Evolutionary conservation across 345 rosid species (phyloP), one percentile per base, ranked within the genome.

Genomic region (Limnanthes douglasii): DNA sequence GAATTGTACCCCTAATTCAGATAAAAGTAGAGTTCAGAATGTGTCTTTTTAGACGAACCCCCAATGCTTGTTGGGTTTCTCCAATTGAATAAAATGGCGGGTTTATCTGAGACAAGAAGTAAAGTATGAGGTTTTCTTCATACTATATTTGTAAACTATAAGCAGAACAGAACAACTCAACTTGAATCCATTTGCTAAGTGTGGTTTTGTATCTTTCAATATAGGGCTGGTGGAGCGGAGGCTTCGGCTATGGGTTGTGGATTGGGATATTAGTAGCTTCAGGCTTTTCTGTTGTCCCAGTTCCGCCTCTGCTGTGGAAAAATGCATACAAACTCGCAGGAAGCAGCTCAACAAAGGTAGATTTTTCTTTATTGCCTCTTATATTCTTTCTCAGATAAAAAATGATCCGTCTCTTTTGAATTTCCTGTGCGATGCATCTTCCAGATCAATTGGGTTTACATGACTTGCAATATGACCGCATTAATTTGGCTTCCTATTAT

Each of bases 211-310:
- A 5, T 39, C 30, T 18, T 50, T 51, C 15, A 28, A 43, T 59
- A 43, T 33, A 83, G 95, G 95, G 97, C 34, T 83, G 97, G 95
- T 88, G 90, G 69, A 68, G 73, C 29, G 90, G 95, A 53, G 97
- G 93, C 51, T 88, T 78, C 53, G 78, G 75, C 14, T 88, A 73
- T 58, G 93, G 97, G 24, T 57, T 83, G 50, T 88, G 95, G 95
- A 69, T 88, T 24, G 95, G 97, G 41, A 51, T 66, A 53, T 70
- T 88, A 17, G 86, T 83, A 60, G 83, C 95, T 15, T 83, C 93
- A 0, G 90, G 97, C 2, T 75, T 76, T 55, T 67, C 90, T 10
- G 95, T 88, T 10, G 69, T 83, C 57, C 93, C 95, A 8, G 70
- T 88, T 15, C 47, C 97, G 46, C 69, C 97, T 54, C 11, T 36